phyloP scores from a whole-genome alignment of 495 filamentous ascomycete species.

The Penicillium angulare region DNA sequence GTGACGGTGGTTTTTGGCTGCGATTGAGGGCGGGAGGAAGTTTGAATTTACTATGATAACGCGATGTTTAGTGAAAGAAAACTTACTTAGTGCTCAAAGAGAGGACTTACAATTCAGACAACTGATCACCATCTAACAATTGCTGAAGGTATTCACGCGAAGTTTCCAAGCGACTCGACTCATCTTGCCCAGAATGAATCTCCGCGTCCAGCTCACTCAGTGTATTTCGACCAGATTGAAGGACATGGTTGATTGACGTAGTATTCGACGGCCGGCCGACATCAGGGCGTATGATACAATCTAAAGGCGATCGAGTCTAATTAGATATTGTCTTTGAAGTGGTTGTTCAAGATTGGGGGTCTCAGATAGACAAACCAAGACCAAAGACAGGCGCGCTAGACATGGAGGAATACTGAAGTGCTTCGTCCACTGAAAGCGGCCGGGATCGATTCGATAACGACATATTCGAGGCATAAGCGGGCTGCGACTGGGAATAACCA shows the following conservation, averaged over 20 bases:
- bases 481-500: constrained; percentile 32
- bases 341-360: neutral
- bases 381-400: constrained; percentile 86
- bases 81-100: neutral
- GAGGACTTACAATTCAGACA: constrained; percentile 68
- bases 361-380: constrained; percentile 57
- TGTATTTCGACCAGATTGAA: constrained; percentile 44
- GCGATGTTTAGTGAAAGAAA: constrained; percentile 9
- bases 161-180: constrained; percentile 42
- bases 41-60: constrained; percentile 67
- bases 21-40: constrained; percentile 31
- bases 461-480: constrained; percentile 26
- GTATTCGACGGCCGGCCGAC: constrained; percentile 43
- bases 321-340: constrained; percentile 1
- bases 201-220: constrained; percentile 41
- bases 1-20: constrained; percentile 17
- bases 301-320: constrained; percentile 26
- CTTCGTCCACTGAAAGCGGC: constrained; percentile 71
- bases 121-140: constrained; percentile 61
- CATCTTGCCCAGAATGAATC: constrained; percentile 35
- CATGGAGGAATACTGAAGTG: constrained; percentile 87
- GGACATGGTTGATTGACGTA: constrained; percentile 45
- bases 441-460: constrained; percentile 31
- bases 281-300: constrained; percentile 39
- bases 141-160: constrained; percentile 66